These are phyloP conservation scores for Abelmoschus esculentus DNA, from an alignment of 345 rosid genomes.

Conservation along the genomic window DNA sequence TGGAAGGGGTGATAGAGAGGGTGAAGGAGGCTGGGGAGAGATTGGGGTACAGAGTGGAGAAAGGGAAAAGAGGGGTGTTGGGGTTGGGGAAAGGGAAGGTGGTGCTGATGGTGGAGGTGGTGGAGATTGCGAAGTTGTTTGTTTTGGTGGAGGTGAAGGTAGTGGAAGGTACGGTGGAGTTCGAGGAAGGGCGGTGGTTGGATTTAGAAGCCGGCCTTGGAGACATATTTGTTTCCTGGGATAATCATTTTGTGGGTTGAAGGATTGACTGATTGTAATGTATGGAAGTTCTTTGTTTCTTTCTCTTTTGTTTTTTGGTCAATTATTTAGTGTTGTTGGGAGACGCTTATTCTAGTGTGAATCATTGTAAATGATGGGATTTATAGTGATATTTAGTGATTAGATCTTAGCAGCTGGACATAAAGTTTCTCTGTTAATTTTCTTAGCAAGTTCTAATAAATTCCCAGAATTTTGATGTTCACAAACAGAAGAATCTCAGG, in stretches of 20 bases:
- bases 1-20: slow-evolving; percentile 46
- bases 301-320: neutral
- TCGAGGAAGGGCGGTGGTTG: slow-evolving; percentile 55
- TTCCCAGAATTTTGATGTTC: too few relatives aligned
- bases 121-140: slow-evolving; percentile 38
- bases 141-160: slow-evolving; percentile 54
- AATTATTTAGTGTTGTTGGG: neutral
- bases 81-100: slow-evolving; percentile 56
- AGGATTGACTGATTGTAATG: neutral
- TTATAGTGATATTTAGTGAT: too few relatives aligned
- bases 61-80: slow-evolving; percentile 43
- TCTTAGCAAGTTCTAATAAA: too few relatives aligned
- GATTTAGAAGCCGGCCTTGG: slow-evolving; percentile 52
- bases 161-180: slow-evolving; percentile 35
- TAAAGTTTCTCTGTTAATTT: too few relatives aligned
- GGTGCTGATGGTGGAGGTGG: slow-evolving; percentile 39
- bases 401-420: too few relatives aligned
- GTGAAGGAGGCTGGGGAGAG: slow-evolving; percentile 49
- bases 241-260: slow-evolving; percentile 18
- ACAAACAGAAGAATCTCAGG: too few relatives aligned
- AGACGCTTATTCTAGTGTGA: neutral
- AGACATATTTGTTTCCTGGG: slow-evolving; percentile 60
- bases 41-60: slow-evolving; percentile 59
- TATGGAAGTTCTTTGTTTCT: neutral
- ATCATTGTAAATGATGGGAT: neutral